Evolutionary conservation across 495 filamentous ascomycete genomes (phyloP), one percentile per base, ranked within the genome.

Genomic region (Hypoxylon cercidicola): DNA sequence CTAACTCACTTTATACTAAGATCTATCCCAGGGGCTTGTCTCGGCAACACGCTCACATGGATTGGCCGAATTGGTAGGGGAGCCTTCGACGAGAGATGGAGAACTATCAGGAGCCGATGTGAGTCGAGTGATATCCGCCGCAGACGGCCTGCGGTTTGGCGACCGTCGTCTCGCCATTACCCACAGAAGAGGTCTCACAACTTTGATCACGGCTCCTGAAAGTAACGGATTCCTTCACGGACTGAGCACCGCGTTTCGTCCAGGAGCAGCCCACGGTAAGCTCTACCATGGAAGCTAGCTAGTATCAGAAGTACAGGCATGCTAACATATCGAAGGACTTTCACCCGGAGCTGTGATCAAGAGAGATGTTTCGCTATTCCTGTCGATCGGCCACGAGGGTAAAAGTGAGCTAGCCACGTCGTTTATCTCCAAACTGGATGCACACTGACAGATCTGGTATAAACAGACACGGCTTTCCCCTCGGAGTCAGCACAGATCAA

Each of bases 351-450:
- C 43, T 23, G 12, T 46, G 10, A 13, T 46, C 1, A 46, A 46
- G 43, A 21, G 43, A 46, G 43, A 46, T 8, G 43, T 46, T 19
- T 46, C 43, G 15, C 43, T 46, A 3, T 46, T 46, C 43, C 43
- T 46, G 8, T 46, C 43, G 43, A 46, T 46, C 12, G 43, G 43
- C 19, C 43, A 46, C 13, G 43, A 46, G 19, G 43, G 18, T 19
- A 46, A 46, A 18, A 46, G 43, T 46, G 23, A 46, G 43, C n/a
- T n/a, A n/a, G n/a, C n/a, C 43, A 11, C 10, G 18, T 12, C 12
- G 2, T 4, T 12, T 37, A 2, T 37, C 34, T 9, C 2, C 34
- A 11, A 37, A 3, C 3, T 12, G 34, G 10, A 9, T 9, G 3
- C 10, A 5, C 34, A 46, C 43, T 46, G 23, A 46, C 11, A 13